These are phyloP conservation scores for Tinospora cordifolia DNA, from an alignment of 164 flowering plant species.

Conservation along the genomic window DNA sequence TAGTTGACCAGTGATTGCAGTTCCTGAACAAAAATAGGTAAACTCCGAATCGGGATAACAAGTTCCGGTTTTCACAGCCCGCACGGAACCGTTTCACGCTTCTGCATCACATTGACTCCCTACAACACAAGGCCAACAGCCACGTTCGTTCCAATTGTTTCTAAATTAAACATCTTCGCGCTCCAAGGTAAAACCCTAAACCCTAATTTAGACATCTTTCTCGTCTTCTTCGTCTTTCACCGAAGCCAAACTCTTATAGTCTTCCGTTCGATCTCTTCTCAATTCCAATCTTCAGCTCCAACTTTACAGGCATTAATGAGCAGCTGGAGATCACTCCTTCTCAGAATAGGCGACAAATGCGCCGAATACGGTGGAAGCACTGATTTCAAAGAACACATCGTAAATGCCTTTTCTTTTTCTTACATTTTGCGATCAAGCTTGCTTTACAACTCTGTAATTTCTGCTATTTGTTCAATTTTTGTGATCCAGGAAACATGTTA, in stretches of 20 bases:
- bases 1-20: no score
- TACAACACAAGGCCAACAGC: no score
- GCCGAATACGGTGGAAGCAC: constrained; percentile 61
- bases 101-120: no score
- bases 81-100: no score
- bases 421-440: not conserved
- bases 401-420: constrained; percentile 24
- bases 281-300: not conserved
- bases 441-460: constrained; percentile 5
- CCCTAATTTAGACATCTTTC: not conserved
- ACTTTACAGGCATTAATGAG: constrained; percentile 29
- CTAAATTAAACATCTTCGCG: not conserved
- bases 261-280: not conserved
- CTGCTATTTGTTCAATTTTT: not conserved
- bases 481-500: constrained; percentile 66
- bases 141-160: no score
- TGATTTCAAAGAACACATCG: constrained; percentile 91
- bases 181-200: constrained; percentile 10
- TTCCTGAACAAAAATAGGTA: no score
- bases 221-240: not conserved
- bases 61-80: no score
- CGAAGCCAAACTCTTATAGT: not conserved
- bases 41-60: no score
- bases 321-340: constrained; percentile 66
- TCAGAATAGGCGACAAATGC: constrained; percentile 86